These are phyloP conservation scores for Talinum fruticosum DNA, from an alignment of 148 eudicot species.

Conservation along the genomic window DNA sequence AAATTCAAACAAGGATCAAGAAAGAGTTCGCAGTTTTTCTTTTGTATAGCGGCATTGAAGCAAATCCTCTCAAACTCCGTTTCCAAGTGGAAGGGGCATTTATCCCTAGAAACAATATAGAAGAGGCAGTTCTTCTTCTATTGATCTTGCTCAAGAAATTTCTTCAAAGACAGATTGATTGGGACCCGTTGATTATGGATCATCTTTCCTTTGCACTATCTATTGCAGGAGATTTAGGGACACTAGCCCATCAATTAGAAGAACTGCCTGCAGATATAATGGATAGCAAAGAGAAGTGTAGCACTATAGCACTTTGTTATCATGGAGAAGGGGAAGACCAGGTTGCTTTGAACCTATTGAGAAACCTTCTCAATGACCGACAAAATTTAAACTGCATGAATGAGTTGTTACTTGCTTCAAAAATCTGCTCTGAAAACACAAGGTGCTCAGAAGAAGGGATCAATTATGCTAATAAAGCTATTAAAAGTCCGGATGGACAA, in stretches of 20 bases:
- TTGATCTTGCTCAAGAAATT: constrained; percentile 50
- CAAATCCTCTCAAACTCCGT: constrained; percentile 62
- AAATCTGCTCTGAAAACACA: constrained; percentile 35
- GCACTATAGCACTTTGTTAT: constrained; percentile 64
- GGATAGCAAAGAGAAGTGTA: constrained; percentile 40
- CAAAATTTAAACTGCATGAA: constrained; percentile 33
- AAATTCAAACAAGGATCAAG: constrained; percentile 51
- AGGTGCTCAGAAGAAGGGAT: constrained; percentile 42
- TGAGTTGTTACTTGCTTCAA: constrained; percentile 56
- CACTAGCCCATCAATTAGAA: constrained; percentile 54
- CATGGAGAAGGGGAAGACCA: constrained; percentile 53
- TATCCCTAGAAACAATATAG: constrained; percentile 68
- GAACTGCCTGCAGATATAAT: constrained; percentile 56
- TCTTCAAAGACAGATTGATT: constrained; percentile 35
- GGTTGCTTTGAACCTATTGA: constrained; percentile 51
- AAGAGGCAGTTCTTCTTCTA: constrained; percentile 75
- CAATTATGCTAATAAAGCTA: constrained; percentile 33
- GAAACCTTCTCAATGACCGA: constrained; percentile 48
- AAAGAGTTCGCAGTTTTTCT: constrained; percentile 65
- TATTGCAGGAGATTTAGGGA: constrained; percentile 42
- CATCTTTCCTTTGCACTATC: constrained; percentile 81
- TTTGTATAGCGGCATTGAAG: constrained; percentile 70
- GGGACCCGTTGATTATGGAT: constrained; percentile 77
- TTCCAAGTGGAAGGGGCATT: constrained; percentile 65
- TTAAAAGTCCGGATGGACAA: constrained; percentile 26